Percentiles rank a stretch among this genome's conserved stretches.
Conservation (phyloP, 352 stramenopile genomes). For the Phytophthora uliginosa region DNA sequence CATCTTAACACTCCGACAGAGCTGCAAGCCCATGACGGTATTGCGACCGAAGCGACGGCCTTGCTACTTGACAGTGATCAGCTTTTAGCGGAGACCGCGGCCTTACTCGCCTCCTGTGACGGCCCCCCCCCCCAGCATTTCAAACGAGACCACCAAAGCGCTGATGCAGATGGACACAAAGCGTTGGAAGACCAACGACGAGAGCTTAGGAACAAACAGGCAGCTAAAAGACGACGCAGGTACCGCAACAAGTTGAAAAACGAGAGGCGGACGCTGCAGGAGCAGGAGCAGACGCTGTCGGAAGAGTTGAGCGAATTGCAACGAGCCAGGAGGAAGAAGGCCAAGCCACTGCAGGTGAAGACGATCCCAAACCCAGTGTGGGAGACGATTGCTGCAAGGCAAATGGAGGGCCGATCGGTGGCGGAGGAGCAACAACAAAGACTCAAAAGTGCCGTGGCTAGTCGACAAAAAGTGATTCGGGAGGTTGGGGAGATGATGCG, state of each 20-base stretch:
- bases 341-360: neutral
- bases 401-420: constrained; percentile 17
- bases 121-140: neutral
- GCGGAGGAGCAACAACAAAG: constrained; percentile 18
- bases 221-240: constrained; percentile 17
- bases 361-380: constrained; percentile 1
- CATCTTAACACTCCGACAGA: neutral
- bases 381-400: constrained; percentile 20
- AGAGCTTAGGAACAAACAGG: constrained; percentile 14
- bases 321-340: constrained; percentile 4
- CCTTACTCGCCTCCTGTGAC: neutral
- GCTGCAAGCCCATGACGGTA: neutral
- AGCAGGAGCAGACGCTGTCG: constrained; percentile 20
- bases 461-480: constrained; percentile 10
- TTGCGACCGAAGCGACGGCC: neutral
- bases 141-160: neutral
- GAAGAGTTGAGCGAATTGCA: constrained; percentile 4
- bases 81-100: neutral
- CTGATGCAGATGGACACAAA: neutral
- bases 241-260: constrained; percentile 27
- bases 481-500: constrained; percentile 7
- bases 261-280: constrained; percentile 21
- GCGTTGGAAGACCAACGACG: neutral
- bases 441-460: constrained; percentile 7
- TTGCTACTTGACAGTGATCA: constrained; percentile 5